These are phyloP conservation scores for Beta macrorhiza DNA, from an alignment of 179 eudicot genomes.

Conservation along the genomic window DNA sequence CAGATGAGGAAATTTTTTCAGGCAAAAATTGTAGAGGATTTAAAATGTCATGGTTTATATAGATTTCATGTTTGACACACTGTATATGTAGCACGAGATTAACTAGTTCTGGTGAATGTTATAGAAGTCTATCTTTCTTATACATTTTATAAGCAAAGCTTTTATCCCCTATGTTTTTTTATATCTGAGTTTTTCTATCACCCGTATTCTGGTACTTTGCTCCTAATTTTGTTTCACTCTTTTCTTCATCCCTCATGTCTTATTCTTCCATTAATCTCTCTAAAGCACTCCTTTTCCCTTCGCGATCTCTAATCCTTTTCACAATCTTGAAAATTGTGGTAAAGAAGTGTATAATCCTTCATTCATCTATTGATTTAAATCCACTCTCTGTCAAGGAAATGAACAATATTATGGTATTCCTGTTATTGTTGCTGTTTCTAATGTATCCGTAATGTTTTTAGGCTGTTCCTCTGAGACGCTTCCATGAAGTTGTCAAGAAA, in stretches of 20 bases:
- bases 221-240: background rate
- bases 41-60: background rate
- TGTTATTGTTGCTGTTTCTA: background rate
- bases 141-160: background rate
- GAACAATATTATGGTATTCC: background rate
- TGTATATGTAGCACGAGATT: background rate
- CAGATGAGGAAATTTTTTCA: background rate
- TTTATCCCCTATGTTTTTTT: background rate
- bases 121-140: background rate
- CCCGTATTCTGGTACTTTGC: background rate
- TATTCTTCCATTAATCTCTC: background rate
- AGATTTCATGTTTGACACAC: background rate
- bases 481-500: slow-evolving; percentile 57
- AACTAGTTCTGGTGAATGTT: background rate
- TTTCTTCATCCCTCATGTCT: background rate
- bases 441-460: slow-evolving; percentile 22
- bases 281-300: background rate
- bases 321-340: background rate
- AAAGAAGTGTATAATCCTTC: background rate
- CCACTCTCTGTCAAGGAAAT: background rate
- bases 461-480: slow-evolving; percentile 77
- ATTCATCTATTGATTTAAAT: background rate
- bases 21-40: background rate
- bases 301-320: background rate
- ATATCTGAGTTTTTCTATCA: background rate